Base-by-base conservation (phyloP, 768 basidiomycete species). In the Leccinum aurantiacum region DNA sequence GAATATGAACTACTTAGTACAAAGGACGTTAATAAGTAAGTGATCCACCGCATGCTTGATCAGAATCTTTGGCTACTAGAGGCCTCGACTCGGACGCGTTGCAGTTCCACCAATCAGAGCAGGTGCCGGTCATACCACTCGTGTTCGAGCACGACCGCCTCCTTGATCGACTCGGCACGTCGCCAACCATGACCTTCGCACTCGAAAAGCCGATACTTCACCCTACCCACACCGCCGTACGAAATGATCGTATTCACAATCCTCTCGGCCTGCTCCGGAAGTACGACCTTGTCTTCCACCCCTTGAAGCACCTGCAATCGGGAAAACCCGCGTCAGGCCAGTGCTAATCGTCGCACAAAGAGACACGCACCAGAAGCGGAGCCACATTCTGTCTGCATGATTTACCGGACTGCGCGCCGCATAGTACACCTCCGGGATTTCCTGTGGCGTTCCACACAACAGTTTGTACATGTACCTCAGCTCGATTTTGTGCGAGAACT, bases 401-500 rank as follows among this genome's bases (percentile, higher is more conserved):
- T 80, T 75, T 22, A 91, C 70, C 0, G 91, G 88, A 3, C 87
- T 89, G 17, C 89, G 78, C 38, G 80, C 80, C 19, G 75, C 72
- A 67, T 85, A 88, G 22, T 22, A 24, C 24, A 86, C 76, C 29
- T 86, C 76, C 0, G 85, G 84, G n/a, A 84, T 68, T 58, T 85
- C 77, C 19, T 76, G 68, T 2, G 68, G 68, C 1, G 80, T 77
- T 3, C 86, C 87, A 1, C 91, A 89, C n/a, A 91, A 62, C 17
- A 92, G 76, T 66, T 83, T 84, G 59, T 79, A 76, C 65, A 84
- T 69, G 67, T 88, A 88, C 50, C 74, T 74, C 49, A 80, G 79
- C 71, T 88, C 85, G 55, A 88, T 89, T 69, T 89, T 93, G 75
- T 93, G 90, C 6, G 88, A 88, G 60, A 84, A 83, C 47, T 81